Evolutionary conservation across 75 land plant species (phyloP), one percentile per base, ranked within the genome.

Genomic region (Picea glauca): DNA sequence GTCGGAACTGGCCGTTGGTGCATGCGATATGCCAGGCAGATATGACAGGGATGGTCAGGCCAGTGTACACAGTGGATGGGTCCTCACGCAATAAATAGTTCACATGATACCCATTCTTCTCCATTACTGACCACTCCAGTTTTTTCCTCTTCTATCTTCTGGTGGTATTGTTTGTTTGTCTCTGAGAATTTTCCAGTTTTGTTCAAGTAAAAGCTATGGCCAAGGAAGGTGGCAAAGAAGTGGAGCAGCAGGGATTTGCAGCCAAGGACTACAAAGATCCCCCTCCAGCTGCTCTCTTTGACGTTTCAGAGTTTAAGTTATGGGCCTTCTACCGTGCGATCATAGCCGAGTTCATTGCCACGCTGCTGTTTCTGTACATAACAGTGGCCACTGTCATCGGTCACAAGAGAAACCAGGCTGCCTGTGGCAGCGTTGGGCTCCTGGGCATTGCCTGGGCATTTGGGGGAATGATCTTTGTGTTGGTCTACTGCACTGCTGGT

Each of bases 401-500:
- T 50, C 72, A 77, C 40, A 76, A 73, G 79, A 32, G 58, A 31
- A 72, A 77, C 56, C 13, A 17, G 21, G 72, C 54, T 40, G 31
- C 3, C 40, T 88, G 90, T 46, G 76, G 21, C 30, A 83, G 90
- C 46, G 90, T 88, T 40, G 90, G 90, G 12, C 40, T 88, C 38
- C 80, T 87, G 72, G 90, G 90, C 14, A 88, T 88, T 62, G 89
- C 90, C 23, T 88, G 90, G 90, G 66, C 90, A 21, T 88, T 88
- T 65, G 89, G 89, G 2, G 89, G 89, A 35, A 88, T 88, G 89
- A 88, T 88, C 75, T 88, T 88, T 86, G 85, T 88, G 56, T 81
- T 88, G 63, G 90, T 88, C 17, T 88, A 88, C 80, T 88, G 90
- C 80, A 88, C 90, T 75, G 90, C 90, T 30, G 90, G 90, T 11